Conservation (phyloP, 805 yeast genomes). For the Candida vartiovaarae region DNA sequence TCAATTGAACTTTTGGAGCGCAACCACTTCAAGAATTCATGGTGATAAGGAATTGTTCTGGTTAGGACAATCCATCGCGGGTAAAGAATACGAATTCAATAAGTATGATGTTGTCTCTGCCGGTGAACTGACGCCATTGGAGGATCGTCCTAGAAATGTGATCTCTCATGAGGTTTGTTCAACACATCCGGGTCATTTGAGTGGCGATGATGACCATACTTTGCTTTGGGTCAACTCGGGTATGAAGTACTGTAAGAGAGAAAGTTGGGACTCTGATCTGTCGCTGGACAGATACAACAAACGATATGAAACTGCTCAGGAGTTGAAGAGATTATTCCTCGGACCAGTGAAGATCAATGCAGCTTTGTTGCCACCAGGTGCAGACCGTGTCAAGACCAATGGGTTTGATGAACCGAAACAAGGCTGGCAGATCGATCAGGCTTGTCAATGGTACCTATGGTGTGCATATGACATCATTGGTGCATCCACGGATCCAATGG, state of each 20-base stretch:
- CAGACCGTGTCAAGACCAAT: constrained; percentile 22
- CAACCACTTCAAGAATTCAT: constrained; percentile 48
- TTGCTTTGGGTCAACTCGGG: constrained; percentile 69
- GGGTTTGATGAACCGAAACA: constrained; percentile 36
- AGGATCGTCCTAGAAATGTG: constrained; percentile 14
- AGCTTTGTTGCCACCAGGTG: constrained; percentile 45
- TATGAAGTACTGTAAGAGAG: constrained; percentile 47
- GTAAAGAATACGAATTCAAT: constrained; percentile 33
- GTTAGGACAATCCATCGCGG: constrained; percentile 50
- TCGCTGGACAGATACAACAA: constrained; percentile 25
- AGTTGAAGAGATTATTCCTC: constrained; percentile 23
- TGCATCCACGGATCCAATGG: constrained; percentile 18
- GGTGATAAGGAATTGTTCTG: constrained; percentile 80
- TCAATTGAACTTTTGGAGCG: constrained; percentile 31
- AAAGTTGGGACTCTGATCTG: constrained; percentile 26
- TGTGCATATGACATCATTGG: constrained; percentile 55
- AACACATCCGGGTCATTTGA: constrained; percentile 56
- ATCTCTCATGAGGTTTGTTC: constrained; percentile 43
- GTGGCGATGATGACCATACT: constrained; percentile 39
- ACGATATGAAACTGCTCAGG: constrained; percentile 3
- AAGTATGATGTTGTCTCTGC: constrained; percentile 31
- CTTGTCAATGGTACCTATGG: constrained; percentile 52
- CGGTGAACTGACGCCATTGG: constrained; percentile 27
- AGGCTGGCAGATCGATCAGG: constrained; percentile 45
- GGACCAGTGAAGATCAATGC: constrained; percentile 36